Evolutionary conservation across 768 basidiomycete genomes (phyloP).

Genomic region (Multifurca ochricompacta): DNA sequence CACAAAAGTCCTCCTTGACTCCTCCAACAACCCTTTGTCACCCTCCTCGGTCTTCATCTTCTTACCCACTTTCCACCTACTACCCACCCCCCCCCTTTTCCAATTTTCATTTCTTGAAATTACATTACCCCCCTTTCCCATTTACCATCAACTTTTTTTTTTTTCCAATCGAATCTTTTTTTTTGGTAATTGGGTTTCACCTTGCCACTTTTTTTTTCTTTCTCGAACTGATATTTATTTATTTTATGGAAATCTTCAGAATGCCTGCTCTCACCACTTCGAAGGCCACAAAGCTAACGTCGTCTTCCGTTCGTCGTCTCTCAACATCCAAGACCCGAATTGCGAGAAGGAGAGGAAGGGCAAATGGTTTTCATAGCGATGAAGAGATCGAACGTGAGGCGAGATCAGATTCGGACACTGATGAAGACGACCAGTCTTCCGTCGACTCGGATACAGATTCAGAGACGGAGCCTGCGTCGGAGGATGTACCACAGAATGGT

Average conservation of each 20-base stretch:
- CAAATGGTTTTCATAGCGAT: constrained; percentile 53
- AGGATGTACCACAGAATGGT: constrained; percentile 46
- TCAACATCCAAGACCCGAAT: constrained; percentile 33
- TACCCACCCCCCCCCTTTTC: too few relatives aligned
- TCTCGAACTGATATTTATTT: background rate
- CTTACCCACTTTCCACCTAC: background rate
- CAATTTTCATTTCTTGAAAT: background rate
- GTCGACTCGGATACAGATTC: constrained; percentile 56
- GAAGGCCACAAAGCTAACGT: constrained; percentile 1
- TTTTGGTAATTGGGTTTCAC: background rate
- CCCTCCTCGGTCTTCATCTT: background rate
- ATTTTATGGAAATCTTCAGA: constrained; percentile 4
- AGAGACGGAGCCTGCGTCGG: constrained; percentile 62
- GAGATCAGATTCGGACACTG: constrained; percentile 61
- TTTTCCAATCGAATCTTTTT: background rate
- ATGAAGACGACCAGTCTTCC: constrained; percentile 49
- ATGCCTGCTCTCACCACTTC: constrained; percentile 20
- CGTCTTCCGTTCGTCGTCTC: constrained; percentile 6
- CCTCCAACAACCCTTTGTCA: constrained; percentile 6
- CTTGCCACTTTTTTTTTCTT: background rate
- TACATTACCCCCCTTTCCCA: background rate
- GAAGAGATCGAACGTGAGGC: constrained; percentile 71
- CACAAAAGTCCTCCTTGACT: background rate
- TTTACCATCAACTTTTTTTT: too few relatives aligned
- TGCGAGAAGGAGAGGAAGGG: constrained; percentile 58